Evolutionary conservation across 1,284 basidiomycete species (phyloP).

Genomic region (Coriolopsis trogii): DNA sequence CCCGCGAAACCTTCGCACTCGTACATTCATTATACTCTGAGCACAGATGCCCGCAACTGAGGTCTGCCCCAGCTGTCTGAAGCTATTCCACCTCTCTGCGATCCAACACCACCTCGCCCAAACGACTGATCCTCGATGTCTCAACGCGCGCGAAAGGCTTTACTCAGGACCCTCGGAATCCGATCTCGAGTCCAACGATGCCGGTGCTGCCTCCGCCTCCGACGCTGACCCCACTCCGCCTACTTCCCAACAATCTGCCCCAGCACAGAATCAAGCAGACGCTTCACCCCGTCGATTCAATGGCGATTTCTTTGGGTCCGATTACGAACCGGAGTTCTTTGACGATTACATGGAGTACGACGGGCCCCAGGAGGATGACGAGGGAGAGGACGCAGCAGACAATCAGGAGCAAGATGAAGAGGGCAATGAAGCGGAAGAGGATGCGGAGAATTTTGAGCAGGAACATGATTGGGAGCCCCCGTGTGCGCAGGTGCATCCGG

Average conservation of each 20-base stretch:
- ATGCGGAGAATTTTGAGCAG: not conserved
- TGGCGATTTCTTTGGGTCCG: conserved; percentile 7
- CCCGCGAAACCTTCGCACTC: not conserved
- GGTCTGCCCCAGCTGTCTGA: not conserved
- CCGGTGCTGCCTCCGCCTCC: no score
- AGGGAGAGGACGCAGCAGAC: not conserved
- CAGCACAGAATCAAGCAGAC: no score
- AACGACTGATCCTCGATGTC: not conserved
- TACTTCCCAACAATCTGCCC: not conserved
- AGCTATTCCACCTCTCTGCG: not conserved
- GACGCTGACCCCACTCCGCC: not conserved
- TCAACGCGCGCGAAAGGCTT: not conserved
- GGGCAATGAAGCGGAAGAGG: not conserved
- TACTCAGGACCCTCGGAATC: not conserved
- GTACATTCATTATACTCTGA: no score
- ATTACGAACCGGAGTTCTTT: not conserved
- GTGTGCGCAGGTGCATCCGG: no score
- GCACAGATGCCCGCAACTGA: not conserved
- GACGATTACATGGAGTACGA: conserved; percentile 1
- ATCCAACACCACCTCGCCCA: not conserved
- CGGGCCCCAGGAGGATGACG: not conserved
- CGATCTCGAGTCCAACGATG: no score
- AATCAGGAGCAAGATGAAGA: not conserved
- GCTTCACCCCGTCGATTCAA: not conserved
- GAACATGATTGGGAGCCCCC: not conserved